phyloP scores from a whole-genome alignment of 2,329 filamentous ascomycete genomes.

The Botryotinia convoluta region DNA sequence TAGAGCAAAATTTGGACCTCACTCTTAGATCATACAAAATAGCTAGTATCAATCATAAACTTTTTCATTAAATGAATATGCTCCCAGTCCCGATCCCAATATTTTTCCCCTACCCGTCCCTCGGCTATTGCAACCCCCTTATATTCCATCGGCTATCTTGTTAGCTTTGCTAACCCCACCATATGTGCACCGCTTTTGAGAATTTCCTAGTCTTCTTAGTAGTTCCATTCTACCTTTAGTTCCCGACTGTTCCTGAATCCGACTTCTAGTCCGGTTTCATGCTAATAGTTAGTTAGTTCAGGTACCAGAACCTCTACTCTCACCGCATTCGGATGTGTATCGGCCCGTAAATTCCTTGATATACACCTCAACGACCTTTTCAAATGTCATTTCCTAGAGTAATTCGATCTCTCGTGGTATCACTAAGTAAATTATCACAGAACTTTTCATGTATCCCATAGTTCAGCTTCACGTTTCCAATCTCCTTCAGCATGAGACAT shows the following conservation, averaged over 20 bases:
- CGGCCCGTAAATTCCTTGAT: not conserved
- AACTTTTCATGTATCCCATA: not conserved
- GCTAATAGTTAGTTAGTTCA: not conserved
- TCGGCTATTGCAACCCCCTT: not conserved
- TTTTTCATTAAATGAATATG: not conserved
- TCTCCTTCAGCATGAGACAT: not conserved
- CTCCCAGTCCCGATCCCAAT: not conserved
- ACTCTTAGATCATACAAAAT: not conserved
- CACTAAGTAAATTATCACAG: accelerated
- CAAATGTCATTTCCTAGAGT: too few relatives aligned
- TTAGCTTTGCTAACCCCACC: not conserved
- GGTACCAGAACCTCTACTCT: not conserved
- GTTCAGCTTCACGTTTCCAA: too few relatives aligned
- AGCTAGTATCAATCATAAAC: not conserved
- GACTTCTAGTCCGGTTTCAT: not conserved
- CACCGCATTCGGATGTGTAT: not conserved
- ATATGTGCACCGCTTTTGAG: not conserved
- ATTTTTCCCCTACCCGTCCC: not conserved
- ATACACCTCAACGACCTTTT: not conserved
- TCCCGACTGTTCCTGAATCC: not conserved
- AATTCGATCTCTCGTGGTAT: not conserved
- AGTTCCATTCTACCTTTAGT: not conserved
- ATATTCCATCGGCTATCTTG: not conserved
- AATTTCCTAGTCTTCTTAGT: not conserved
- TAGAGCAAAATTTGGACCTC: not conserved